A percentile compares a stretch with the other conserved stretches of the same genome.
Conservation (phyloP, 2,329 filamentous ascomycete genomes). For the Talaromyces albobiverticillius region DNA sequence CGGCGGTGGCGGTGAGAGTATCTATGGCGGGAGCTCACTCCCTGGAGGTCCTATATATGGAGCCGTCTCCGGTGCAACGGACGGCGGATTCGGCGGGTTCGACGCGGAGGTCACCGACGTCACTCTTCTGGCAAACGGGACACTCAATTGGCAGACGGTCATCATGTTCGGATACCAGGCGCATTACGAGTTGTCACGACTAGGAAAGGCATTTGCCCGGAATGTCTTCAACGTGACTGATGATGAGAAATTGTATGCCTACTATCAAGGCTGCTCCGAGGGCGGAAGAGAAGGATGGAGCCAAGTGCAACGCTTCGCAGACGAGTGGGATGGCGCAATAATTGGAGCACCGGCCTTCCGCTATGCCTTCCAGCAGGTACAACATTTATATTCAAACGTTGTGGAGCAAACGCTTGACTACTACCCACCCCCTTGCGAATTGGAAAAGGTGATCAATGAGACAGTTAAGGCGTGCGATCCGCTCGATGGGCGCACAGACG, state of each 20-base stretch:
- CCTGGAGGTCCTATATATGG: constrained; percentile 46
- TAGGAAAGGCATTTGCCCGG: constrained; percentile 43
- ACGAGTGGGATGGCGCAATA: constrained; percentile 42
- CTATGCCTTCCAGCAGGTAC: constrained; percentile 39
- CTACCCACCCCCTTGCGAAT: constrained; percentile 42
- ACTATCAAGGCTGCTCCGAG: constrained; percentile 52
- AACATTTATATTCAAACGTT: constrained; percentile 36
- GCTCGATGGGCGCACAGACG: constrained; percentile 54
- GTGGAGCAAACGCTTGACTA: constrained; percentile 39
- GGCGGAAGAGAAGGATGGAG: constrained; percentile 48
- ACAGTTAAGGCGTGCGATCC: constrained; percentile 56
- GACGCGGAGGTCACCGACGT: constrained; percentile 36
- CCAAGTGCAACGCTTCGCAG: constrained; percentile 47
- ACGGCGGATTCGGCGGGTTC: constrained; percentile 52
- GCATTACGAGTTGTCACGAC: constrained; percentile 46
- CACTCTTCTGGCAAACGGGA: constrained; percentile 39
- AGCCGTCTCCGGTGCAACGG: constrained; percentile 49
- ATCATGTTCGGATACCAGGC: constrained; percentile 53
- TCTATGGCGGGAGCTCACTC: constrained; percentile 50
- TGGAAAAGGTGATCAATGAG: constrained; percentile 52
- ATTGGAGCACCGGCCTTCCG: constrained; percentile 46
- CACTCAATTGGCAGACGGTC: constrained; percentile 49
- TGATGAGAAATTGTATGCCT: constrained; percentile 25
- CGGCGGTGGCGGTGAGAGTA: constrained; percentile 48
- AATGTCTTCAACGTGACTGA: constrained; percentile 35